Conservation (phyloP, 1,139 yeast species). For the Pneumocystis canis region DNA sequence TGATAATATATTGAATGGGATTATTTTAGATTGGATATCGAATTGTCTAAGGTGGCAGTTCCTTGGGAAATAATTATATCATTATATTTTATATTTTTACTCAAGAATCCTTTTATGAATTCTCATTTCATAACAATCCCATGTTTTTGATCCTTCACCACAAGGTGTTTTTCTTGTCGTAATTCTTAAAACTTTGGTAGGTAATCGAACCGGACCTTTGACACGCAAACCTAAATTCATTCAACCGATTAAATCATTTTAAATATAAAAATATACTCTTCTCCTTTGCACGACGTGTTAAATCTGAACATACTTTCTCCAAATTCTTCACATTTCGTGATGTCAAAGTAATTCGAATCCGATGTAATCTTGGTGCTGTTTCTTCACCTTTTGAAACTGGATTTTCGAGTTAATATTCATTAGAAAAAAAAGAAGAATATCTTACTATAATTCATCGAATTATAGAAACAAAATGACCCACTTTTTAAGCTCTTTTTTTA, state of each 20-base stretch:
- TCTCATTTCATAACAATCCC: constrained; percentile 99
- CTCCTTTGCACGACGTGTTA: constrained; percentile 1
- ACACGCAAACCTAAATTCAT: constrained; percentile 22
- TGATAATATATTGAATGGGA: neutral
- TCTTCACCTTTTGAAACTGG: constrained; percentile 12
- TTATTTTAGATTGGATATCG: neutral
- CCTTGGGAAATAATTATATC: no score
- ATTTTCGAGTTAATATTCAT: no score
- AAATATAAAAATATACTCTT: constrained; percentile 47
- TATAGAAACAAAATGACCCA: no score
- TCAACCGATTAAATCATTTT: no score
- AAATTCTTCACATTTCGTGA: constrained; percentile 98
- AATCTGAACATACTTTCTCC: constrained; percentile 40
- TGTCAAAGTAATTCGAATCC: constrained; percentile 98
- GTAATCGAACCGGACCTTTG: constrained; percentile 99
- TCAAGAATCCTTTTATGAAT: constrained; percentile 99
- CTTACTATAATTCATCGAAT: no score
- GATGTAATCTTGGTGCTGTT: constrained; percentile 56
- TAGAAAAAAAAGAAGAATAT: no score
- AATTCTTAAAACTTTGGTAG: constrained; percentile 96
- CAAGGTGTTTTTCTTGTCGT: constrained; percentile 99
- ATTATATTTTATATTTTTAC: no score
- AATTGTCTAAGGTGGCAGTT: no score
- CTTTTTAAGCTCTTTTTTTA: no score
- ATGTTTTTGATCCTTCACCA: constrained; percentile 99